Percentiles rank a stretch among this genome's conserved stretches.
phyloP scores from a whole-genome alignment of 2,329 filamentous ascomycete genomes.

The Colletotrichum abscissum region DNA sequence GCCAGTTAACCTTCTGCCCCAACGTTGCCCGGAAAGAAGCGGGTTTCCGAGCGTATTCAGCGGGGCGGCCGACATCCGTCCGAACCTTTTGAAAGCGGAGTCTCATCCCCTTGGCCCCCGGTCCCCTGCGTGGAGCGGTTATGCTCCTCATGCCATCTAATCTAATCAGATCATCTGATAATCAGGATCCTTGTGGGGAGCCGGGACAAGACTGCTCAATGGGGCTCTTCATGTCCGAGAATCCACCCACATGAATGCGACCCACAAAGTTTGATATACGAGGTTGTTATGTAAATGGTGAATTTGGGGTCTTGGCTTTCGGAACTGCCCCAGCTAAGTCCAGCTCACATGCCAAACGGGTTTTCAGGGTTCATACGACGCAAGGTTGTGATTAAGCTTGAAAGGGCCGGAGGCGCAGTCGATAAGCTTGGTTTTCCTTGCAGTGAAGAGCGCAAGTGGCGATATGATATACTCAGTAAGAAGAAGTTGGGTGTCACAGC shows the following conservation, averaged over 20 bases:
- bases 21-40: conserved; percentile 7
- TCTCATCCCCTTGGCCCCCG: neutral
- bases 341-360: neutral
- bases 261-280: conserved; percentile 13
- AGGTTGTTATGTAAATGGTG: neutral
- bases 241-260: conserved; percentile 2
- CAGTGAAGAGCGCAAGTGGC: neutral
- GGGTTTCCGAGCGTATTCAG: conserved; percentile 17
- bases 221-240: conserved; percentile 17
- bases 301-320: neutral
- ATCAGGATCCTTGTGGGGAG: conserved; percentile 22
- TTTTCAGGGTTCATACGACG: neutral
- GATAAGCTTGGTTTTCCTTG: neutral
- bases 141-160: conserved; percentile 14
- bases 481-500: neutral
- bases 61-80: conserved; percentile 12
- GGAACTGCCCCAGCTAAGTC: neutral
- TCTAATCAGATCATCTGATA: conserved; percentile 43
- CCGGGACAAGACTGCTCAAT: conserved; percentile 8
- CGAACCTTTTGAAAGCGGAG: neutral
- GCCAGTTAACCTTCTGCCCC: neutral
- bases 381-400: neutral
- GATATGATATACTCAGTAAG: neutral
- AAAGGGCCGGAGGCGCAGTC: no score
- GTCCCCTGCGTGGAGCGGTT: neutral